Base-by-base conservation (phyloP, 148 eudicot species). In the Nyssa sinensis region DNA sequence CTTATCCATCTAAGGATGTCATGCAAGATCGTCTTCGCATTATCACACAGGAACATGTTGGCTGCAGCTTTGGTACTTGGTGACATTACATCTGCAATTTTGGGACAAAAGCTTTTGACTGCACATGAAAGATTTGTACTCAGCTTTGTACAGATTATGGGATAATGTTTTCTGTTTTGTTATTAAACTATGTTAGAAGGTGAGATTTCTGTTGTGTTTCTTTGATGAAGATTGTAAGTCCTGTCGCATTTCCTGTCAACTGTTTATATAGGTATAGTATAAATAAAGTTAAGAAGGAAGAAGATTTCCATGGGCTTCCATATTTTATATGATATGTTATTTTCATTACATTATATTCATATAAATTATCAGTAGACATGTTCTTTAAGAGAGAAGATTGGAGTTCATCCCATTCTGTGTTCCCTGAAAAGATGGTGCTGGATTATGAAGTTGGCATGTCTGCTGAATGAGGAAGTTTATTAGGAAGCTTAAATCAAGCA, bases 1-100 rank as follows among this genome's bases (percentile, higher is more conserved):
- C 88, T 0, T 92, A 94, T 74, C 81, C 89, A 8, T 78, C 91
- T 0, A 70, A 74, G 58, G 55, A 44, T 12, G 49, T 86, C 21
- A 88, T 94, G 98, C 82, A 75, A 79, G 81, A 85, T 44, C 93
- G 92, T 64, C 83, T 94, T 30, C 69, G 16, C 62, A 30, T 88
- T 62, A 83, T 92, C 69, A 86, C 93, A 35, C 95, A 88, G 77
- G 97, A 94, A 71, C 96, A 94, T 72, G 85, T 94, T 19, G 87
- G 97, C 64, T 89, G 87, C 87, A 94, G 97, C 97, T 94, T 94
- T 78, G 97, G 98, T 72, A 87, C 83, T 69, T 86, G 82, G 91
- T 94, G 51, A 44, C 12, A 24, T 1, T 37, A 19, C 37, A n/a
- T 31, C 29, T 12, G 31, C 73, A 70, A 14, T 33, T 70, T 70